A percentile compares a stretch with the other conserved stretches of the same genome.
Evolutionary conservation across 225 moss, liverwort and hornwort genomes (phyloP).

Genomic region (Polytrichum commune): DNA sequence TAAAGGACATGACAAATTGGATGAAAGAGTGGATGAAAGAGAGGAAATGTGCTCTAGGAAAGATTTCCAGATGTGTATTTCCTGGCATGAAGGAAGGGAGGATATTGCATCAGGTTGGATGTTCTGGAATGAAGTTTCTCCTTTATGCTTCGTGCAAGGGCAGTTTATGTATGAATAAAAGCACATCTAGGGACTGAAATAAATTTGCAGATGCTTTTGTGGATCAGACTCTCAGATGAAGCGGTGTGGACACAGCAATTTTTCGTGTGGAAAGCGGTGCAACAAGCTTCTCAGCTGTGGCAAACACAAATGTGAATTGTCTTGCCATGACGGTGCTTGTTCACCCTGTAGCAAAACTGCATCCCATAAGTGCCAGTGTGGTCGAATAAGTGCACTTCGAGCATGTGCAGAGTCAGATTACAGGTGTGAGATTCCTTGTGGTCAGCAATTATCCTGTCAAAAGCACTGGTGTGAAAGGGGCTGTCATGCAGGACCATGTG

Average conservation of each 20-base stretch:
- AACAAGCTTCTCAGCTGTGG: conserved; percentile 58
- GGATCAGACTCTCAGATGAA: conserved; percentile 60
- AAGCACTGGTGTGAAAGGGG: conserved; percentile 81
- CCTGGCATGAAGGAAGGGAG: no score
- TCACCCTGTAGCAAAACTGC: conserved; percentile 71
- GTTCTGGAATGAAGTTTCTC: no score
- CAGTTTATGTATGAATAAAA: background rate
- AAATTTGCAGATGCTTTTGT: conserved; percentile 70
- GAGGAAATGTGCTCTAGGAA: no score
- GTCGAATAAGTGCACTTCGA: conserved; percentile 54
- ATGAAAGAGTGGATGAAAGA: no score
- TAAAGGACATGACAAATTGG: no score
- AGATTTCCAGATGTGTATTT: no score
- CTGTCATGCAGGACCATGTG: conserved; percentile 76
- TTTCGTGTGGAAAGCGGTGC: conserved; percentile 74
- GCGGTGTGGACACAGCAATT: conserved; percentile 81
- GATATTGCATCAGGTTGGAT: no score
- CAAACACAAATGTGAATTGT: conserved; percentile 61
- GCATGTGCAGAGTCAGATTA: conserved; percentile 63
- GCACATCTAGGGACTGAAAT: background rate
- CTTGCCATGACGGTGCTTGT: conserved; percentile 75
- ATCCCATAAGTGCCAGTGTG: conserved; percentile 71
- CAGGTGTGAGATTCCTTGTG: conserved; percentile 68
- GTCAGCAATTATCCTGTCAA: conserved; percentile 62
- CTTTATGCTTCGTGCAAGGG: background rate